Evolutionary conservation across 2,329 filamentous ascomycete genomes (phyloP), one percentile per base, ranked within the genome.

Genomic region (Xylaria arbuscula): DNA sequence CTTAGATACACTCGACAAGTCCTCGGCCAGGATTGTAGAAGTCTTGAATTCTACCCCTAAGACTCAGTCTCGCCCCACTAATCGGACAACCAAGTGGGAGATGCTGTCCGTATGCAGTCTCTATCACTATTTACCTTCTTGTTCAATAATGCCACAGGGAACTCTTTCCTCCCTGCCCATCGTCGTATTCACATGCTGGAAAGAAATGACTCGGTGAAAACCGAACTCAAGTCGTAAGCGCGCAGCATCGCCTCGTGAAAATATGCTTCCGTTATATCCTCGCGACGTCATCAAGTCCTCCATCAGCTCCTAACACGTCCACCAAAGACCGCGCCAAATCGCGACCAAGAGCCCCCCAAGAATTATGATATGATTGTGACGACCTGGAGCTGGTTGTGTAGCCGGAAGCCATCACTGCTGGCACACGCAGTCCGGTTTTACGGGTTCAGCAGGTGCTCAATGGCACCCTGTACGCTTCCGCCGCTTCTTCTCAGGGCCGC

Each of bases 381-480:
- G 38, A 47, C 17, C 40, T 15, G 15, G 48, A 47, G n/a, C 32
- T 13, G 45, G 22, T 47, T 40, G 36, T 48, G n/a, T n/a, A 45
- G 38, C 22, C 28, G 32, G 53, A 48, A 17, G 19, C 8, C 48
- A 55, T 42, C 50, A 60, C 32, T 38, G 32, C 28, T 24, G 48
- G 51, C 48, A 57, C 36, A 15, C 28, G 9, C 4, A 15, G 22
- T 19, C 42, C 28, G 22, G 38, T 36, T 32, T 68, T 71, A 77
- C 47, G 73, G 75, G 66, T 77, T 82, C 36, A 92, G 80, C 64
- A 97, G 81, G 76, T 93, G 89, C 81, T 96, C 92, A 62, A 97
- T 88, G 5, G 93, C 96, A 11, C 95, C 96, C 79, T 98, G 94
- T 48, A 98, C 96, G 78, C 93, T 98, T 11, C 96, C 96, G 9